These are phyloP conservation scores for Lagenidium sp. DNA, from an alignment of 352 stramenopile species.

Conservation along the genomic window DNA sequence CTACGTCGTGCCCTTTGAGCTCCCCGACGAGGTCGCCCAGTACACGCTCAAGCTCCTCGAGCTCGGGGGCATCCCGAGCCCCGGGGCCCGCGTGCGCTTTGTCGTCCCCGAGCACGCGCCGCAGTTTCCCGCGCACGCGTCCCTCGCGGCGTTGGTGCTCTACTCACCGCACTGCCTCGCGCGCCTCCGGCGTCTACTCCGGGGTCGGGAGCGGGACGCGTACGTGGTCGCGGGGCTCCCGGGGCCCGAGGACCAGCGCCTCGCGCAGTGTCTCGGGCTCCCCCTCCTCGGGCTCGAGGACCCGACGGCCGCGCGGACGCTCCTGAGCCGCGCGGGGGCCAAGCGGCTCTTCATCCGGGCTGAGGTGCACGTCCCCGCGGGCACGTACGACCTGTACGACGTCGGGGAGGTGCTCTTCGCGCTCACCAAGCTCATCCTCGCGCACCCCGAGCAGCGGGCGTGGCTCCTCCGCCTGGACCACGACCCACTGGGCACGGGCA, in stretches of 20 bases:
- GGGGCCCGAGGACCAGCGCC: conserved; percentile 67
- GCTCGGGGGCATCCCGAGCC: conserved; percentile 53
- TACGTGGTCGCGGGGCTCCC: conserved; percentile 73
- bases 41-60: conserved; percentile 85
- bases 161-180: conserved; percentile 79
- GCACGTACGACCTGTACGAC: conserved; percentile 86
- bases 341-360: conserved; percentile 79
- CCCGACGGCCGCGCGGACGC: conserved; percentile 28
- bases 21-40: conserved; percentile 60
- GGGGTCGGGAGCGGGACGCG: conserved; percentile 54
- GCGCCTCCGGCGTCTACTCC: conserved; percentile 47
- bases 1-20: conserved; percentile 82
- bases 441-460: conserved; percentile 64
- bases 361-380: conserved; percentile 80
- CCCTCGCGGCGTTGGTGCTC: conserved; percentile 66
- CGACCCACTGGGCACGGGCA: conserved; percentile 54
- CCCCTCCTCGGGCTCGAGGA: conserved; percentile 58
- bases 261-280: conserved; percentile 69
- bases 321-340: conserved; percentile 67
- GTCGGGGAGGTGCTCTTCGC: conserved; percentile 78
- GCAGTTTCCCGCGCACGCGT: conserved; percentile 76
- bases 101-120: conserved; percentile 76
- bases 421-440: conserved; percentile 80
- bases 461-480: conserved; percentile 84
- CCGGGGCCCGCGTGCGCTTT: conserved; percentile 60